A percentile compares a stretch with the other conserved stretches of the same genome.
These are phyloP conservation scores for Austroboletus eburneus DNA, from an alignment of 768 basidiomycete genomes.

Conservation along the genomic window DNA sequence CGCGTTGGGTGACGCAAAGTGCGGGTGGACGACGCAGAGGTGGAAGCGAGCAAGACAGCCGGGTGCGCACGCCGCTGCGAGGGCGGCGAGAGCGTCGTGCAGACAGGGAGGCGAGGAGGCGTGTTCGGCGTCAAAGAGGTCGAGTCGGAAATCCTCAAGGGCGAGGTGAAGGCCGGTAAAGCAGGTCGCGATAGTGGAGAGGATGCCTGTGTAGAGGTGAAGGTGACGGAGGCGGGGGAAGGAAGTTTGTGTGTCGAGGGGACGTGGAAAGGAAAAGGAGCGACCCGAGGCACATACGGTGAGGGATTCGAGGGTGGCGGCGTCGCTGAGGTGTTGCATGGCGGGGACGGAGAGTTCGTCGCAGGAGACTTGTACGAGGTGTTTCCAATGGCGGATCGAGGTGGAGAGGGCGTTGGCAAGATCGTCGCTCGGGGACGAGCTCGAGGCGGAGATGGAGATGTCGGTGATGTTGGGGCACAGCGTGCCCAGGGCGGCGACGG, in stretches of 20 bases:
- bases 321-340: constrained; percentile 14
- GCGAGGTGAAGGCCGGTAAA: constrained; percentile 6
- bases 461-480: constrained; percentile 19
- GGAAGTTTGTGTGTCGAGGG: neutral
- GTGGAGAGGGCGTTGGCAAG: constrained; percentile 14
- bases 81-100: constrained; percentile 9
- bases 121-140: constrained; percentile 19
- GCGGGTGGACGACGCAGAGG: constrained; percentile 15
- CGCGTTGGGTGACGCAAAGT: neutral
- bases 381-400: constrained; percentile 18
- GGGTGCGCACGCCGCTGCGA: constrained; percentile 13
- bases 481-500: constrained; percentile 9
- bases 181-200: constrained; percentile 10
- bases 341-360: constrained; percentile 19
- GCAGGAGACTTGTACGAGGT: constrained; percentile 16
- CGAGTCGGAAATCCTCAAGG: constrained; percentile 18
- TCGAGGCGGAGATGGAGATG: constrained; percentile 13
- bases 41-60: constrained; percentile 6
- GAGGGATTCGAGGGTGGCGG: constrained; percentile 13
- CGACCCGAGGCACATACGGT: constrained; percentile 10
- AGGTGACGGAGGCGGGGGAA: constrained; percentile 15
- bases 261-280: constrained; percentile 9
- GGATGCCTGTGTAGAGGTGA: constrained; percentile 15
- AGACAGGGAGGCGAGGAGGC: constrained; percentile 5
- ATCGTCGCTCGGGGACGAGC: constrained; percentile 4